Evolutionary conservation across 768 basidiomycete genomes (phyloP), one percentile per base, ranked within the genome.

Genomic region (Infundibulicybe gibba): DNA sequence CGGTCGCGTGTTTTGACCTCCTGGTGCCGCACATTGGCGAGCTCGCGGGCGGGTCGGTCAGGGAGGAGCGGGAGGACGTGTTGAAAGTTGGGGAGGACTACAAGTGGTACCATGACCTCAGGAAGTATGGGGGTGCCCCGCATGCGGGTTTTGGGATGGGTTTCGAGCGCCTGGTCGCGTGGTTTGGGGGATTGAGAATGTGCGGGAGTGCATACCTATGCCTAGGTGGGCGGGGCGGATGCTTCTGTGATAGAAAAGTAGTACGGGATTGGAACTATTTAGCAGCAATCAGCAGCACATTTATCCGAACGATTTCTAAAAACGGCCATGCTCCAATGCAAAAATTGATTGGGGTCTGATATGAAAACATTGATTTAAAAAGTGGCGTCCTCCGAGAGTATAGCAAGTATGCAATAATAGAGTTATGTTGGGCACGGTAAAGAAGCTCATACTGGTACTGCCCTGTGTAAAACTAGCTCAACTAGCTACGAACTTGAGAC

Each of bases 61-160:
- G 97, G 49, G 88, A 94, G 61, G 90, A 94, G 55, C 74, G 90
- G 33, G 48, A 67, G 32, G 75, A 75, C 10, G 56, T 73, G 10
- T 67, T 94, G 20, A 61, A 83, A 53, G 67, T 75, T 41, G 61
- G 63, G 41, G 60, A 58, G 10, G 65, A 59, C 16, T 76, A 74
- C 51, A 61, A 64, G 38, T 90, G 88, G 89, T 99, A 99, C 65
- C 50, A 83, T 43, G 93, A 97, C 55, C 61, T 97, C 53, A 72
- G 95, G 49, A 75, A 74, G 57, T 94, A 79, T 56, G 97, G 97
- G 9, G 85, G 86, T 14, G 86, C 90, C 15, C 89, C 92, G 2
- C 95, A 97, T 65, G 94, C 90, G 13, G 97, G 97, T 13, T 98
- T 93, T 65, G 97, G 97, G 5, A 74, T 98, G 72, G 97, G 97